Base-by-base conservation (phyloP, 768 basidiomycete species). In the Tubosaeta sp. region DNA sequence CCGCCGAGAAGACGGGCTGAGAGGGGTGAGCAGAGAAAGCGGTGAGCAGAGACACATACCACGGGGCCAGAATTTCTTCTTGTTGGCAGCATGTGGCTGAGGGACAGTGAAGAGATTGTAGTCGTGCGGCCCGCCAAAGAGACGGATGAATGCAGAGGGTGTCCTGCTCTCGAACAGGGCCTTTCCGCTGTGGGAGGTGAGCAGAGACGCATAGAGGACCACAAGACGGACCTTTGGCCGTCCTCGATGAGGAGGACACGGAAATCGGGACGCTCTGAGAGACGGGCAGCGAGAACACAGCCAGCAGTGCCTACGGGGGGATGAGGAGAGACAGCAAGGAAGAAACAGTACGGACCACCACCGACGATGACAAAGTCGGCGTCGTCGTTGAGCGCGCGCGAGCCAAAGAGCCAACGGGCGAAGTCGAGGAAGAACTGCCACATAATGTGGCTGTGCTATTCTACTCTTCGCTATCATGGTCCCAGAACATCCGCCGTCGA, bases 1-100 rank as follows among this genome's bases (percentile, higher is more conserved):
- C 87, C 87, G 21, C 87, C 87, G 6, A 90, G 75, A 62, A 89
- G 71, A 59, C 81, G 86, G 1, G 69, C 86, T 87, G 46, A 3
- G n/a, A 1, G 25, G 0, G 2, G n/a, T 59, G 32, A 64, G 52
- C 2, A 31, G 29, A 25, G 41, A 10, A n/a, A 2, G 6, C 3
- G 18, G 32, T 2, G n/a, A n/a, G n/a, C 10, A 13, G 18, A 5
- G 0, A 13, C 8, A 56, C 65, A 7, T 58, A 84, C 86, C 86
- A 70, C 87, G 71, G 0, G 87, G 86, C 81, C 83, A 87, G 49
- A 72, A 83, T 32, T 74, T 71, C 53, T 67, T 71, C 59, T 70
- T 71, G 18, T 75, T 74, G 30, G 69, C 71, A 2, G 80, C 79
- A 53, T 76, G 66, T 6, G 57, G 51, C 58, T 87, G 85, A 0